Evolutionary conservation across 2,329 filamentous ascomycete genomes (phyloP), one percentile per base, ranked within the genome.

Genomic region (Ascomycota sp.): DNA sequence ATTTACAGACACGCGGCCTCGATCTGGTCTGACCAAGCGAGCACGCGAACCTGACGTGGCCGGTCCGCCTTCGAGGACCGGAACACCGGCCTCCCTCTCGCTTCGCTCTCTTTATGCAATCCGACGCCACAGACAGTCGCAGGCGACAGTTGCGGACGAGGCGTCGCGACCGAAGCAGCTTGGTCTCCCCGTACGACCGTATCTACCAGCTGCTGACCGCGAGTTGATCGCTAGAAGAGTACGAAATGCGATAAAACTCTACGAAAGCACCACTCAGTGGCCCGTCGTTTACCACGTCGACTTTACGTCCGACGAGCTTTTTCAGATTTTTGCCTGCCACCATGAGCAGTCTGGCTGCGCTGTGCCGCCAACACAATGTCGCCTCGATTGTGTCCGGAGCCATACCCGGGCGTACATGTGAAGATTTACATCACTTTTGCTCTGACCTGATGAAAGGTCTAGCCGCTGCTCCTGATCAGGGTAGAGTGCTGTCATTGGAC

Each of bases 231-330:
- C 37, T 8, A 37, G 33, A 11, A 46, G 50, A 3, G 27, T 39
- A 15, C 34, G 30, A 21, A 30, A 30, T 4, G 30, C 30, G 1
- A 12, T 41, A 22, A 32, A 24, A 6, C 19, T 28, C 4, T 21
- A 25, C 24, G 31, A 13, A 8, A 31, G 35, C 12, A 25, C 31
- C 7, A 13, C 34, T 15, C 25, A 32, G 20, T 23, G 33, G 9
- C 36, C 36, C 7, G 8, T 33, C 10, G 25, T 31, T n/a, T 39
- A 60, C 12, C 62, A 65, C 35, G 56, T 61, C 6, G 62, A 64
- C 38, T 63, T 65, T 25, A 46, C 47, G 0, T 26, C 35, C 0
- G 43, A 50, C 1, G 61, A 65, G 33, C 37, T 57, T 7, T 31
- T 33, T 20, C 19, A 32, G n/a, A 31, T 33, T 5, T 27, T 49